Base-by-base conservation (phyloP, 139 green algal genomes). In the Picochlorum sp. region DNA sequence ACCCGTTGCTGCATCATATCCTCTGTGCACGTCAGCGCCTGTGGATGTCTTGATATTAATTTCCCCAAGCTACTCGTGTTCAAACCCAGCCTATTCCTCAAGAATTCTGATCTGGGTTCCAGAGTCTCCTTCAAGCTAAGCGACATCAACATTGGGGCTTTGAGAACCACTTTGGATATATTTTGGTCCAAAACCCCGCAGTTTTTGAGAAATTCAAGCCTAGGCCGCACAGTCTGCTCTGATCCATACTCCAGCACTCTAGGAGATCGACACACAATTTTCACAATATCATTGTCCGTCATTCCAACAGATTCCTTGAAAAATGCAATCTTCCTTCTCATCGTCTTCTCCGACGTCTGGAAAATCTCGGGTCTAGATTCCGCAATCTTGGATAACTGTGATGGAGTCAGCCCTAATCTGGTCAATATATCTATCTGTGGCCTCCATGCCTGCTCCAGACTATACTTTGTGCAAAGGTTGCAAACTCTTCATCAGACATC, bases 21-120 rank as follows among this genome's bases (percentile, higher is more conserved):
- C 11, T 86, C 62, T 8, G 74, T 76, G 56, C 70, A 86, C 10
- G 82, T 89, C 28, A 89, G 70, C 61, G 87, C 70, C 56, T 74
- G 70, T 3, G 83, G 83, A 44, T 79, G 69, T 20, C 76, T 61
- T 47, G 63, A 45, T 4, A 85, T 63, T 10, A 89, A 45, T 61
- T 79, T 82, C 38, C 61, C 73, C 26, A 88, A 47, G 41, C 63
- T 63, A 20, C 52, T 70, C 1, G 70, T 49, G 4, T 63, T 21
- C 30, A 84, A 37, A 10, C 59, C 11, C 24, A 83, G 21, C 38
- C 59, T 34, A 4, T 70, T 26, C 9, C 58, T 66, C 23, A 89
- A 49, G 44, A 77, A 89, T 20, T 57, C 45, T 13, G 76, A 68
- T 6, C 76, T 68, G 26, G 79, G 82, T 28, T 70, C 55, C 28